Conservation (phyloP, 768 basidiomycete species). For the Pisolithus tinctorius region DNA sequence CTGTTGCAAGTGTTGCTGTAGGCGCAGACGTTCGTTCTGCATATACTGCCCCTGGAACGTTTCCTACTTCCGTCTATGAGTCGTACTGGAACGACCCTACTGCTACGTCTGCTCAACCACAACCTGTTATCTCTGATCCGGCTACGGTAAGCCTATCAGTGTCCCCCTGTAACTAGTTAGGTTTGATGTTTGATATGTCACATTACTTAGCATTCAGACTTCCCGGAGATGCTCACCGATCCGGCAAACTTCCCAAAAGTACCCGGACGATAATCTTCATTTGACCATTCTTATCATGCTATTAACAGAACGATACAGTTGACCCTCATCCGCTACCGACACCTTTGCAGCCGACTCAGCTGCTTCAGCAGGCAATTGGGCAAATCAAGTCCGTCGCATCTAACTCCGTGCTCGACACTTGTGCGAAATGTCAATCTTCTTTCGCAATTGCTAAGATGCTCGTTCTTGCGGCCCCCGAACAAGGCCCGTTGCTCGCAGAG, state of each 20-base stretch:
- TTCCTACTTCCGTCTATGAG: slow-evolving; percentile 54
- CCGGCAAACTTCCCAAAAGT: slow-evolving; percentile 52
- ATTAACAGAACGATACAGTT: slow-evolving; percentile 32
- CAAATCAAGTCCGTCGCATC: slow-evolving; percentile 34
- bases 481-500: slow-evolving; percentile 36
- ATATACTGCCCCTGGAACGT: slow-evolving; percentile 54
- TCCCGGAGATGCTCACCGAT: slow-evolving; percentile 52
- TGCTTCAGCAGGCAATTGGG: slow-evolving; percentile 32
- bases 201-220: slow-evolving; percentile 41
- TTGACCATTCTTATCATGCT: not conserved
- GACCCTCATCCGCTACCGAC: slow-evolving; percentile 41
- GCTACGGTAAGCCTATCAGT: slow-evolving; percentile 39
- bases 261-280: not conserved
- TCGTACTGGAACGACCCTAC: slow-evolving; percentile 67
- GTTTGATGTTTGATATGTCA: not conserved
- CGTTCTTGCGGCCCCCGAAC: slow-evolving; percentile 34
- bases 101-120: slow-evolving; percentile 59
- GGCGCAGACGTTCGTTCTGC: slow-evolving; percentile 24
- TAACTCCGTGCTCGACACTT: slow-evolving; percentile 34
- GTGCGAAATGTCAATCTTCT: slow-evolving; percentile 33
- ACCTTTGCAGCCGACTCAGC: slow-evolving; percentile 23
- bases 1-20: slow-evolving; percentile 1
- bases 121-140: slow-evolving; percentile 66
- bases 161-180: not conserved
- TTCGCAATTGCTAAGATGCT: slow-evolving; percentile 38